Evolutionary conservation across 495 filamentous ascomycete genomes (phyloP).

Genomic region (Cenococcum geophilum): DNA sequence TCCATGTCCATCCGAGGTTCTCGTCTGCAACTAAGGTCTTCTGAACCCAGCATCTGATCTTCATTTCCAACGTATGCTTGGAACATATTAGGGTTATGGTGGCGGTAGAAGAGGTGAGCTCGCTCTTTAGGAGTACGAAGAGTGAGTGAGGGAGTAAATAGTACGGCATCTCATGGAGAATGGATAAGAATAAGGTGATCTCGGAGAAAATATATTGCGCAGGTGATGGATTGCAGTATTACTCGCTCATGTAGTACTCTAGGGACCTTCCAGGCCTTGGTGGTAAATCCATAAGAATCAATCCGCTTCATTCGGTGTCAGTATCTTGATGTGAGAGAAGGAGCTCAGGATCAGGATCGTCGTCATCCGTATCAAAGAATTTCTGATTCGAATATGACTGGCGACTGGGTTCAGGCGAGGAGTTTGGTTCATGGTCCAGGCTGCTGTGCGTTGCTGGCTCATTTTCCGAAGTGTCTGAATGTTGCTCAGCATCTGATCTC

Average conservation of each 20-base stretch:
- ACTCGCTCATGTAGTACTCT: no score
- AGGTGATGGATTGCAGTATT: no score
- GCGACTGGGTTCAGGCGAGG: background rate
- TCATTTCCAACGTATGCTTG: no score
- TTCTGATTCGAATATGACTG: constrained; percentile 9
- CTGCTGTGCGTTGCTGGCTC: background rate
- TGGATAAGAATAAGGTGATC: background rate
- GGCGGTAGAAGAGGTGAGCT: background rate
- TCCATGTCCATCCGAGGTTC: no score
- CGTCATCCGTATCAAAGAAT: constrained; percentile 29
- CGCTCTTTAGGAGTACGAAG: background rate
- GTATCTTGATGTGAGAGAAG: constrained; percentile 42
- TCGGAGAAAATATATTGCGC: background rate
- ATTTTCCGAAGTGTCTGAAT: background rate
- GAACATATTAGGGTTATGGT: no score
- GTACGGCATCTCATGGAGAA: background rate
- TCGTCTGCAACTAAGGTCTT: no score
- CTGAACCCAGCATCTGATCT: no score
- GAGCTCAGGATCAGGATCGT: constrained; percentile 40
- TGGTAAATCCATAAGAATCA: background rate
- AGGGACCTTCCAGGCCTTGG: no score
- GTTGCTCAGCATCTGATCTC: background rate
- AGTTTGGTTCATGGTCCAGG: background rate
- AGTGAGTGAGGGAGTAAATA: background rate
- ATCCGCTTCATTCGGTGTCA: constrained; percentile 20